phyloP scores from a whole-genome alignment of 129 eudicot species.

The Heracleum sosnowskyi region DNA sequence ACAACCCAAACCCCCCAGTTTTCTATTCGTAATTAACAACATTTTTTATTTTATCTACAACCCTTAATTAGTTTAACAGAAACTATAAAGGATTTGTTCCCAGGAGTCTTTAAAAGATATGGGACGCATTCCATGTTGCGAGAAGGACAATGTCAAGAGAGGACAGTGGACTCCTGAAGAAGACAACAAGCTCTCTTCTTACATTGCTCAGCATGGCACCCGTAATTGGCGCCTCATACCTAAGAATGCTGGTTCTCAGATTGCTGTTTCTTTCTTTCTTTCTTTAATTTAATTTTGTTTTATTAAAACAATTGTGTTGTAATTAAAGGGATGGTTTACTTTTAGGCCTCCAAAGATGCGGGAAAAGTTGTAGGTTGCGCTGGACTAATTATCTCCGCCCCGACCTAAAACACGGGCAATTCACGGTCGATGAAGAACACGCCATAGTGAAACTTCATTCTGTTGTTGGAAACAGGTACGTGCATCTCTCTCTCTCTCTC shows the following conservation, averaged over 20 bases:
- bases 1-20: neutral
- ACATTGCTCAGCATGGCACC: constrained; percentile 88
- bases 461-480: constrained; percentile 85
- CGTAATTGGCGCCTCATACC: constrained; percentile 94
- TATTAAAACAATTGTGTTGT: neutral
- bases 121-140: constrained; percentile 92
- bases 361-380: constrained; percentile 81
- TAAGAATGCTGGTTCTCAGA: constrained; percentile 55
- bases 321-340: neutral
- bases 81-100: neutral
- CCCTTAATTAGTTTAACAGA: neutral
- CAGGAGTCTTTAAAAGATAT: constrained; percentile 19
- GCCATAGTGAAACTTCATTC: constrained; percentile 80
- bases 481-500: too few relatives aligned
- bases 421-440: constrained; percentile 75
- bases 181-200: constrained; percentile 80
- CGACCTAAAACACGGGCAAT: constrained; percentile 82
- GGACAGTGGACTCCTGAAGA: constrained; percentile 97
- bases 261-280: neutral
- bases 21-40: neutral
- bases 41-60: neutral
- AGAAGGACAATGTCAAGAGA: constrained; percentile 81
- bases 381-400: constrained; percentile 96
- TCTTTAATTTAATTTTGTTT: too few relatives aligned
- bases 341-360: constrained; percentile 81